A percentile compares a stretch with the other conserved stretches of the same genome.
phyloP scores from a whole-genome alignment of 768 basidiomycete genomes.

The Leccinum imitatum region DNA sequence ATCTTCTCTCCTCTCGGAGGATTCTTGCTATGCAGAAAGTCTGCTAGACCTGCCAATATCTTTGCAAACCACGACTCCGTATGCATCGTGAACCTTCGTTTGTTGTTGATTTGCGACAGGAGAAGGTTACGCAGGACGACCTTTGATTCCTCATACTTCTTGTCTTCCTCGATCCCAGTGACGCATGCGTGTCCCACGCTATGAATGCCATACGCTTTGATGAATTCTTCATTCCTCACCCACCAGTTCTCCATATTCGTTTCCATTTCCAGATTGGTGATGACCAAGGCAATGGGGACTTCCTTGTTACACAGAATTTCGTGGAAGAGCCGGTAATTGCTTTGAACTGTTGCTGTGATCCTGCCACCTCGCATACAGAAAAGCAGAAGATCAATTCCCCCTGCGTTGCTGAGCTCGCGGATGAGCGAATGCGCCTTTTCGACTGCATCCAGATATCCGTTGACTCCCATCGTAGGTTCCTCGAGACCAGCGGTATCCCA shows the following conservation, averaged over 20 bases:
- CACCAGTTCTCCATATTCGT: conserved; percentile 37
- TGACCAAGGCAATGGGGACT: conserved; percentile 41
- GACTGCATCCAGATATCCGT: conserved; percentile 28
- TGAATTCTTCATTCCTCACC: conserved; percentile 27
- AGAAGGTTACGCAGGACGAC: conserved; percentile 23
- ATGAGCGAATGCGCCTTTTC: conserved; percentile 31
- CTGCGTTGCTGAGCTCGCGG: conserved; percentile 22
- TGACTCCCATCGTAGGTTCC: conserved; percentile 30
- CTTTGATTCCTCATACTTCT: conserved; percentile 37
- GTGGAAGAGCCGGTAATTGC: conserved; percentile 41
- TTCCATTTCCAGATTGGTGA: conserved; percentile 42
- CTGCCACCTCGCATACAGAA: conserved; percentile 39
- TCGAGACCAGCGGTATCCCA: conserved; percentile 35
- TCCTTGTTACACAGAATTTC: conserved; percentile 38
- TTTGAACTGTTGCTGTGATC: conserved; percentile 29
- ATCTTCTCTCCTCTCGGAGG: conserved; percentile 29
- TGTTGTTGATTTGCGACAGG: conserved; percentile 10
- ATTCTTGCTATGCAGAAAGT: conserved; percentile 19
- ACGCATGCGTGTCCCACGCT: conserved; percentile 41
- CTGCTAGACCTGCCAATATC: conserved; percentile 21
- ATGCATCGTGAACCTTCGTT: conserved; percentile 24
- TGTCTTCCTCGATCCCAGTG: conserved; percentile 35
- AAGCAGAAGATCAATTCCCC: conserved; percentile 35
- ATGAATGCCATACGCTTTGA: conserved; percentile 27
- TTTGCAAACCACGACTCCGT: conserved; percentile 27